Base-by-base conservation (phyloP, 2,329 filamentous ascomycete genomes). In the Penicillium sp. region DNA sequence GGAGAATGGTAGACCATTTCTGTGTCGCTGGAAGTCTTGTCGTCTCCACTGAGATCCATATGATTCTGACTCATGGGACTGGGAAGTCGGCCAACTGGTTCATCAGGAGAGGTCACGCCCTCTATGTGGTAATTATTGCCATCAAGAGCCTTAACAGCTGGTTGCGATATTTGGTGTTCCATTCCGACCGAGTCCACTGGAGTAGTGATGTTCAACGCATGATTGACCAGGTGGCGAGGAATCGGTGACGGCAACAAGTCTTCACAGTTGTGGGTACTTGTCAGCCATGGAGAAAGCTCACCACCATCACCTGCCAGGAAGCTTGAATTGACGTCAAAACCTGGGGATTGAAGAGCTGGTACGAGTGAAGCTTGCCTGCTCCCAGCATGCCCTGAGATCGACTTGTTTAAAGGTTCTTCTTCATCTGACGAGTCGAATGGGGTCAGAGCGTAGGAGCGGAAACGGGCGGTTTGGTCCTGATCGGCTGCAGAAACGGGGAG, bases 371-470 rank as follows among this genome's bases (percentile, higher is more conserved):
- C n/a, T n/a, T n/a, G n/a, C n/a, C n/a, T n/a, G n/a, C n/a, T n/a
- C n/a, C n/a, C n/a, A n/a, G n/a, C n/a, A n/a, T n/a, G n/a, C n/a
- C n/a, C n/a, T n/a, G n/a, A n/a, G n/a, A n/a, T n/a, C n/a, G n/a
- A n/a, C 5, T 22, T 22, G 18, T 35, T 31, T 29, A 45, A 14
- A 6, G 15, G 37, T 10, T 52, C 54, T 16, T 65, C 61, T 16
- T 65, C 57, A 15, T 62, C 59, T 7, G 59, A 64, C 1, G 63
- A 62, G 23, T 67, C 61, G 12, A 51, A 52, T 0, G 63, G 62
- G 2, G 60, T 67, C n/a, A 64, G 41, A 10, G 51, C 53, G 18
- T 57, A 52, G 18, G 53, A 35, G 26, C 48, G 43, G 17, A 51
- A 47, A 8, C 44, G 44, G 6, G 37, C 26, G 31, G 45, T 33